A percentile compares a stretch with the other conserved stretches of the same genome.
Conservation (phyloP, 805 yeast genomes). For the Starmerella kuoi region DNA sequence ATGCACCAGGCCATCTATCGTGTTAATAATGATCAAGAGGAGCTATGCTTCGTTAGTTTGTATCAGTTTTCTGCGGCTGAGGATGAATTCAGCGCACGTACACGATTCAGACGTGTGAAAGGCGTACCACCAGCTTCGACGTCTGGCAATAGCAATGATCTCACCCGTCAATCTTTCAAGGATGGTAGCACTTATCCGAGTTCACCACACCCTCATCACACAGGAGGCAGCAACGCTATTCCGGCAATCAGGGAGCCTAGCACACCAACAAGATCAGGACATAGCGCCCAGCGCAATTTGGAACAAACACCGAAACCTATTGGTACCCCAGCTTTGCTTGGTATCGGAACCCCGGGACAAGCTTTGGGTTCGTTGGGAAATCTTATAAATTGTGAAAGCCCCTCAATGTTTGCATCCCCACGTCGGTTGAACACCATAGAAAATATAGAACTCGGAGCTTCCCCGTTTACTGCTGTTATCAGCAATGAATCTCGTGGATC, state of each 20-base stretch:
- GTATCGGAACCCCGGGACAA: conserved; percentile 10
- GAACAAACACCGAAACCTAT: conserved; percentile 3
- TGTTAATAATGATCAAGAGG: conserved; percentile 12
- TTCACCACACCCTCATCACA: background rate
- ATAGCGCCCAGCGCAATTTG: background rate
- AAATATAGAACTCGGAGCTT: conserved; percentile 8
- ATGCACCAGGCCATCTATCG: conserved; percentile 27
- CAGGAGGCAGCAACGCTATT: background rate
- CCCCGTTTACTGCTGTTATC: conserved; percentile 12
- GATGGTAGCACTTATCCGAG: background rate
- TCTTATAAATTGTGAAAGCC: conserved; percentile 13
- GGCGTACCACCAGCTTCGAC: background rate
- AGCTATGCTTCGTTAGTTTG: conserved; percentile 26
- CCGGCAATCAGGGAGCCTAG: conserved; percentile 3
- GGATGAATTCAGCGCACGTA: conserved; percentile 29
- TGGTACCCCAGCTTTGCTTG: conserved; percentile 2
- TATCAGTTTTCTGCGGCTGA: conserved; percentile 30
- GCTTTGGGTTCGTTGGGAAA: conserved; percentile 5
- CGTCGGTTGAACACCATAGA: conserved; percentile 9
- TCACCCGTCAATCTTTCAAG: too few species aligned
- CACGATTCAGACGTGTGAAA: conserved; percentile 28
- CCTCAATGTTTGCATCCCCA: conserved; percentile 15
- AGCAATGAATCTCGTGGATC: conserved; percentile 16
- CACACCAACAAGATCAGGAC: conserved; percentile 5
- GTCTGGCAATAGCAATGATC: too few species aligned